Evolutionary conservation across 768 basidiomycete genomes (phyloP), one percentile per base, ranked within the genome.

Genomic region (Panaeolus cyanescens): DNA sequence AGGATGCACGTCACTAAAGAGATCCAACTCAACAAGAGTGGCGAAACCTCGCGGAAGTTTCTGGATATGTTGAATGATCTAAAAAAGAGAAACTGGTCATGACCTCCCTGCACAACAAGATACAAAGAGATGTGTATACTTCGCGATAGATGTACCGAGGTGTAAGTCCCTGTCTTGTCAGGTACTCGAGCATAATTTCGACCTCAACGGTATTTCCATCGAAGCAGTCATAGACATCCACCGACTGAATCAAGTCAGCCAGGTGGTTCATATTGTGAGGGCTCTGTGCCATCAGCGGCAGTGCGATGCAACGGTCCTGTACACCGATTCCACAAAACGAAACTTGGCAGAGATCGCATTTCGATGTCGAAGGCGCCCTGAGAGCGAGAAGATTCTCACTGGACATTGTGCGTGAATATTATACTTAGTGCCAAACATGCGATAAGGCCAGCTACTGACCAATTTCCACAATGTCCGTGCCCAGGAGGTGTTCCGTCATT

Each of bases 241-340:
- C 72, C 28, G 88, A 90, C 71, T 90, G 85, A 37, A 95, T 88
- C 54, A 95, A 79, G 71, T 95, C 93, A n/a, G 83, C 74, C 19
- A 92, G 70, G 62, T 87, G 89, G 12, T 78, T 75, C 71, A 93
- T 75, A 28, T 83, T 87, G 60, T 93, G 88, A 2, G 88, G 91
- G 15, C 90, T 85, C 64, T 92, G 90, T 0, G 78, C 68, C 20
- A 73, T 60, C 12, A 93, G 71, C 13, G 83, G 77, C 17, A 81
- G 72, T 1, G 92, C 90, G 53, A 81, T 70, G 70, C 93, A 95
- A 54, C 93, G 86, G 15, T 83, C 84, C 59, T 86, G 91, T 22
- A 95, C 83, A 54, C 84, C 85, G 61, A 95, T 86, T 9, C 93
- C 93, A 68, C 93, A 95, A 72, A 94, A 94, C 1, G 81, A 90